Evolutionary conservation across 2,329 filamentous ascomycete genomes (phyloP), one percentile per base, ranked within the genome.

Genomic region (Chalaropsis ovoidea): DNA sequence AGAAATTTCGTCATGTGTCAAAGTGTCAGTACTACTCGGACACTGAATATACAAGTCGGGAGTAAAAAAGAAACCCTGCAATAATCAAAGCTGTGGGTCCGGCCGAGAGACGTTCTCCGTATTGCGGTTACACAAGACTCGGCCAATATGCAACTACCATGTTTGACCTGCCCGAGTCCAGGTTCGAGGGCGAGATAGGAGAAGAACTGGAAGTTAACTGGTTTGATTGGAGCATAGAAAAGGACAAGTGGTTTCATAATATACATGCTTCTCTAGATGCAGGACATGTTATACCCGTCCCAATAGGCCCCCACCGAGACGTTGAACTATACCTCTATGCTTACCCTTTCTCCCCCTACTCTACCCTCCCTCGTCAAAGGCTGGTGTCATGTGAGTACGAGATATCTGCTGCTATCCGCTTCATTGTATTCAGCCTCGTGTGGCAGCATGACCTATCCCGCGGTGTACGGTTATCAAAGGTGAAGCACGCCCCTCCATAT

Each of bases 331-430:
- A 24, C 19, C 47, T 24, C 19, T 22, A 49, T 11, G 17, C 19
- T 49, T 10, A n/a, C 47, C 47, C 8, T 24, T 1, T 5, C 5
- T 49, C 3, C n/a, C 47, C 19, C 47, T 49, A 11, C 47, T 49
- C n/a, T 24, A 19, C 22, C 17, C 22, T 49, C n/a, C 47, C 45
- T 47, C 47, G 22, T 49, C 47, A 56, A 7, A 56, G 24, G 15
- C 52, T 31, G 15, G 11, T 31, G 15, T 35, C 24, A 56, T 15
- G n/a, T 56, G 52, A 56, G 52, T 56, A 56, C 24, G 52, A 31
- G 27, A 35, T 31, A 56, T 56, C 22, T 56, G 52, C 24, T 56
- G 27, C 52, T 35, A 56, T 13, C 52, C 52, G 52, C 52, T 35
- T 31, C 52, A 35, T 27, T 56, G 52, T 56, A n/a, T 31, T 17